Conservation (phyloP, 1,139 yeast genomes). For the Petasospora fabianii region DNA sequence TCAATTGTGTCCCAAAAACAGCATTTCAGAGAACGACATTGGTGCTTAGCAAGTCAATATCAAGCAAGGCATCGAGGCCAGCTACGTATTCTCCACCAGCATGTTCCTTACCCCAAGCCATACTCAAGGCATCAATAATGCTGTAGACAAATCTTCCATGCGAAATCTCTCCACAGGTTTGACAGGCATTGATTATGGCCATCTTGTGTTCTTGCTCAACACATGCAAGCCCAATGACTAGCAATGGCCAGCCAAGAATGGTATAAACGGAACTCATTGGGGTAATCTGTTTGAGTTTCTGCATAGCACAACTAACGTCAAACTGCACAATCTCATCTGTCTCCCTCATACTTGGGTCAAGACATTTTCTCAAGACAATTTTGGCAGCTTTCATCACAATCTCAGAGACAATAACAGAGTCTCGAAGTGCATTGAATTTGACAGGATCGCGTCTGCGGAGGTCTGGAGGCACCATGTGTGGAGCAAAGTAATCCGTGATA, state of each 20-base stretch:
- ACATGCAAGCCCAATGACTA: constrained; percentile 21
- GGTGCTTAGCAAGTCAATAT: too few relatives aligned
- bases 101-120: constrained; percentile 23
- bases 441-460: constrained; percentile 9
- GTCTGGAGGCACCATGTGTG: constrained; percentile 19
- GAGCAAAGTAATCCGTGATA: constrained; percentile 16
- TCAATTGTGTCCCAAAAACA: too few relatives aligned
- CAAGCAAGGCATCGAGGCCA: too few relatives aligned
- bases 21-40: too few relatives aligned
- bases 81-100: too few relatives aligned
- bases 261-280: constrained; percentile 12
- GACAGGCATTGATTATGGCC: constrained; percentile 8
- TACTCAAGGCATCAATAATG: constrained; percentile 13
- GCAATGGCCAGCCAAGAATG: constrained; percentile 19
- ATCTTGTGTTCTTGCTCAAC: constrained; percentile 7
- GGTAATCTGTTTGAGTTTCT: constrained; percentile 7
- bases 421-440: constrained; percentile 16
- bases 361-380: constrained; percentile 18
- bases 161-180: constrained; percentile 10
- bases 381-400: constrained; percentile 19
- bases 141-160: constrained; percentile 16
- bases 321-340: constrained; percentile 13
- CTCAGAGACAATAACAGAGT: constrained; percentile 21
- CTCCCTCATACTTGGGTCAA: constrained; percentile 8
- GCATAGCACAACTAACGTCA: constrained; percentile 12